Evolutionary conservation across 202 grass and related monocot species (phyloP), one percentile per base, ranked within the genome.

Genomic region (Setaria italica): DNA sequence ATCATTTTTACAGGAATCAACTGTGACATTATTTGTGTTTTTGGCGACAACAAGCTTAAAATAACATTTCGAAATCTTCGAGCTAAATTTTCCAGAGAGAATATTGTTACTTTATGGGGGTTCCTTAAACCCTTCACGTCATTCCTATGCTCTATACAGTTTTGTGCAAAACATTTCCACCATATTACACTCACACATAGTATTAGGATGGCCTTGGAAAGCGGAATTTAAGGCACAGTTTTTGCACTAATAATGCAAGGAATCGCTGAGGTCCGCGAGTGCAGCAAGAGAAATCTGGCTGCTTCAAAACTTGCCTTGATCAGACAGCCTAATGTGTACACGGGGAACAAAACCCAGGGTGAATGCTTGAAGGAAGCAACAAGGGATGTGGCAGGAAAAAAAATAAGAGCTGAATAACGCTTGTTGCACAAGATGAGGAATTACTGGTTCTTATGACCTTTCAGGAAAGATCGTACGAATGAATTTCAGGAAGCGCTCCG

Each of bases 391-490:
- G 13, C 46, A 30, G 33, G 50, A 21, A 3, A n/a, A 50, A 6
- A 50, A 25, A 17, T 32, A 25, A 25, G 46, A 25, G 7, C 13
- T 30, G 21, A 72, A 49, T 47, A 50, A 49, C 3, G 6, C 11
- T 32, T 50, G 7, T 51, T 51, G 25, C 70, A 34, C 47, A 32
- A 50, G 45, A 49, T 17, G 12, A 49, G 7, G 6, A 32, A 72
- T 29, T 71, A 48, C 2, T 49, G 69, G n/a, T 30, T 72, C 30
- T 73, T 87, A 97, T 4, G 82, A 83, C 70, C 92, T 98, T 83
- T 88, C 91, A 42, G 96, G 96, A 78, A 99, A 99, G 47, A 95
- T 85, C 0, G 87, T 91, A 70, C 90, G 91, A 72, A 99, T 92
- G 79, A 95, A 95, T 67, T 87, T 87, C 48, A 96, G 85, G 84